A percentile compares a stretch with the other conserved stretches of the same genome.
Conservation (phyloP, 495 filamentous ascomycete species). For the Extremus antarcticus region DNA sequence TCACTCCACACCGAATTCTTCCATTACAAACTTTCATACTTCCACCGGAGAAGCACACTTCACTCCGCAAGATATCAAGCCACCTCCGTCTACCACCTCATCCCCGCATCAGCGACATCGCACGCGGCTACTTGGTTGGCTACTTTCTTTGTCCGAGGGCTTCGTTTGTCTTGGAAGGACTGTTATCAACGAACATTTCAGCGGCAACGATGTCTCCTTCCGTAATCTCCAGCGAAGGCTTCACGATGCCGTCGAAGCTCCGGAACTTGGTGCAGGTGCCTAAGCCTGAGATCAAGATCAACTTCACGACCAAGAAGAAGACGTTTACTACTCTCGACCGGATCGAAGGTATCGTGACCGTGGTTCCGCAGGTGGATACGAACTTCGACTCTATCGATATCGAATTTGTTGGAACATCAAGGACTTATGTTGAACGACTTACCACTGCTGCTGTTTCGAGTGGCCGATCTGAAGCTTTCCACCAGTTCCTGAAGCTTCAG, state of each 20-base stretch:
- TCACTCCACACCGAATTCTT: too few species aligned
- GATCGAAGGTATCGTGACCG: conserved; percentile 46
- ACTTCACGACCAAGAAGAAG: conserved; percentile 5
- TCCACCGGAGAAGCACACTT: neutral
- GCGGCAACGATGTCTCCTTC: conserved; percentile 1
- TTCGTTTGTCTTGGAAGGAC: neutral
- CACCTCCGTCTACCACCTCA: neutral
- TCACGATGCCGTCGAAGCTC: conserved; percentile 14
- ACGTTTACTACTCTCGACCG: conserved; percentile 51
- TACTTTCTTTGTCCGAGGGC: neutral
- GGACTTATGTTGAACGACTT: conserved; percentile 43
- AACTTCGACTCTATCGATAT: conserved; percentile 75
- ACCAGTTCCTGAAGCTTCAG: conserved; percentile 65
- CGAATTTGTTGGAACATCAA: conserved; percentile 58
- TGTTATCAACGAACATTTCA: neutral
- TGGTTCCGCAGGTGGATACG: conserved; percentile 53
- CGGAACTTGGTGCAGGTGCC: conserved; percentile 10
- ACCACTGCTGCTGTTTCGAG: conserved; percentile 36
- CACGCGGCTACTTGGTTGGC: neutral
- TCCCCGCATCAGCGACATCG: neutral
- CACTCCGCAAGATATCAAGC: neutral
- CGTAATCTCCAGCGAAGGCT: neutral
- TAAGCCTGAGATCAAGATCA: conserved; percentile 18
- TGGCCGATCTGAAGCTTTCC: conserved; percentile 42
- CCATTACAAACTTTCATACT: too few species aligned